Conservation (phyloP, 2,329 filamentous ascomycete genomes). For the Aspergillus pseudoterreus region DNA sequence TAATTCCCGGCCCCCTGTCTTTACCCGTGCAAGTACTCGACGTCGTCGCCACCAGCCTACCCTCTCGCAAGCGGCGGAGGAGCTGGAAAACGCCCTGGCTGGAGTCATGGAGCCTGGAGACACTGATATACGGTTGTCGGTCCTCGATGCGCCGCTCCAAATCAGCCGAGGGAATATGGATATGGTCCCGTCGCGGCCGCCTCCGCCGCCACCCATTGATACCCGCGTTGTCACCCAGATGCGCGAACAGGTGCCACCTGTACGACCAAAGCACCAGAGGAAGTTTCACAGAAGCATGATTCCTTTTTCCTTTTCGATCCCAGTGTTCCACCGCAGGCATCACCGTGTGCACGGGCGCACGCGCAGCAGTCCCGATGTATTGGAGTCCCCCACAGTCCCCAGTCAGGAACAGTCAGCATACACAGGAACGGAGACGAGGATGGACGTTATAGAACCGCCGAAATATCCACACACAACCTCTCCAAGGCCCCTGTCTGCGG, state of each 20-base stretch:
- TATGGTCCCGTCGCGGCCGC: constrained; percentile 29
- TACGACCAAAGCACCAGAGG: constrained; percentile 11
- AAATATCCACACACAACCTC: constrained; percentile 3
- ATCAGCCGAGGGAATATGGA: constrained; percentile 33
- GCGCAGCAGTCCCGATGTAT: constrained; percentile 15
- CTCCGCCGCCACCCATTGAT: constrained; percentile 25
- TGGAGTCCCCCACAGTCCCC: constrained; percentile 6
- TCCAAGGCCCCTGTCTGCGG: constrained; percentile 15
- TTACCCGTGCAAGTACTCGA: background rate
- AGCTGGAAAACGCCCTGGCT: constrained; percentile 33
- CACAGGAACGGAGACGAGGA: constrained; percentile 1
- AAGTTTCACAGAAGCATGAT: constrained; percentile 12
- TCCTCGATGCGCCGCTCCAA: constrained; percentile 28
- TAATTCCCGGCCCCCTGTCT: background rate
- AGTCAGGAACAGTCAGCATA: background rate
- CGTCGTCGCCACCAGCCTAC: constrained; percentile 16
- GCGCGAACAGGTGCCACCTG: constrained; percentile 5
- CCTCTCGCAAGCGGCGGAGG: constrained; percentile 32
- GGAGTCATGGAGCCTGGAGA: constrained; percentile 16
- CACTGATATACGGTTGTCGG: constrained; percentile 11
- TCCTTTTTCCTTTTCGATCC: constrained; percentile 17
- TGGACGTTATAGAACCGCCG: constrained; percentile 12
- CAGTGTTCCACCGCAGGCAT: constrained; percentile 14
- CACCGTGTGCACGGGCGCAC: constrained; percentile 15
- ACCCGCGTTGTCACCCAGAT: constrained; percentile 13